Base-by-base conservation (phyloP, 2,329 filamentous ascomycete genomes). In the Dactylellina haptotyla region DNA sequence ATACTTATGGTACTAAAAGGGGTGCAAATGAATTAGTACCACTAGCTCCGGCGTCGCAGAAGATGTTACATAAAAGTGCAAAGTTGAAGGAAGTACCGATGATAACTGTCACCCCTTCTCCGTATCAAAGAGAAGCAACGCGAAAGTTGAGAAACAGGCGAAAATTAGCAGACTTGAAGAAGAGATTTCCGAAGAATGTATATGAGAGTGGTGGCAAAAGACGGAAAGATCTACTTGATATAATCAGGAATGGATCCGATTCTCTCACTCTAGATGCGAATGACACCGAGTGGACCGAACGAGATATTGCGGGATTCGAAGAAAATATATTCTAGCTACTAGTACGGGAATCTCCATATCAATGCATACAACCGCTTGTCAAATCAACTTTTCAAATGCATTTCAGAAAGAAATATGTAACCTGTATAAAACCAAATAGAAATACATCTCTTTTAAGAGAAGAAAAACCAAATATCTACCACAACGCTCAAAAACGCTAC, bases 51-150 rank as follows among this genome's bases (percentile, higher is more conserved):
- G 37, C 25, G 4, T 54, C 69, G 3, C 69, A 73, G 43, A 73
- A 73, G 26, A n/a, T 73, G 1, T 56, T 73, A 2, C 69, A 73
- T 23, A 73, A 45, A 61, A 66, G 26, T 4, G 69, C 69, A 28
- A 73, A 73, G 18, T 56, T 43, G 3, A 58, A 51, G 30, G 41
- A 50, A 3, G 8, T 54, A 18, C 41, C 41, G 2, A 18, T n/a
- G 16, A 8, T 14, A 12, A 16, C 23, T 26, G 14, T 5, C 9
- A 30, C n/a, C 14, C 2, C 20, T 54, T 1, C 37, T n/a, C n/a
- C n/a, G n/a, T n/a, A n/a, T n/a, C n/a, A n/a, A n/a, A n/a, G n/a
- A n/a, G n/a, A n/a, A n/a, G n/a, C n/a, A n/a, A n/a, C n/a, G n/a
- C n/a, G n/a, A n/a, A n/a, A n/a, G n/a, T n/a, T n/a, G n/a, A n/a